These are phyloP conservation scores for Xylogone sp. DNA, from an alignment of 2,329 filamentous ascomycete genomes.

Conservation along the genomic window DNA sequence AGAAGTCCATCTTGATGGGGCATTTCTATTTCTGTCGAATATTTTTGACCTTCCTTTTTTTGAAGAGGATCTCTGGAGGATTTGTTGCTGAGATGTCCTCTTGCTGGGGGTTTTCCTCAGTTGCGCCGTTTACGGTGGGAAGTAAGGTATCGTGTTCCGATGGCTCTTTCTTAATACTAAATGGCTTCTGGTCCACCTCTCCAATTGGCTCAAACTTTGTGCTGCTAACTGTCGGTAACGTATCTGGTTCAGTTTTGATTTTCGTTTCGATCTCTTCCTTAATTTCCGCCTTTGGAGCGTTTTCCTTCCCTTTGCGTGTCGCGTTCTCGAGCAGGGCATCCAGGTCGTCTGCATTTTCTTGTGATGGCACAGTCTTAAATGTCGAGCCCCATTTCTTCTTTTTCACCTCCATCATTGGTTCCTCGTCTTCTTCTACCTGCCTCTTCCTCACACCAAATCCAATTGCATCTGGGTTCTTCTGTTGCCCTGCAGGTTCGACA, in stretches of 20 bases:
- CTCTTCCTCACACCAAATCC: slow-evolving; percentile 61
- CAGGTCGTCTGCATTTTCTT: slow-evolving; percentile 30
- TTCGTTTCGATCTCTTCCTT: slow-evolving; percentile 15
- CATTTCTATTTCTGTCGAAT: slow-evolving; percentile 52
- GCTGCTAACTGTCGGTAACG: not conserved
- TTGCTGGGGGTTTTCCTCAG: slow-evolving; percentile 22
- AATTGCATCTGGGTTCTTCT: slow-evolving; percentile 36
- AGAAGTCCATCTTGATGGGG: no score
- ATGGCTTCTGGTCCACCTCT: not conserved
- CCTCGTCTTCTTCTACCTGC: slow-evolving; percentile 55
- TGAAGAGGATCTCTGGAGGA: slow-evolving; percentile 62
- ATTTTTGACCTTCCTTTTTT: slow-evolving; percentile 71
- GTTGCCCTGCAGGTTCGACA: slow-evolving; percentile 36
- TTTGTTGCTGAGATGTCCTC: slow-evolving; percentile 18
- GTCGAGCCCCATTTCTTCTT: slow-evolving; percentile 40
- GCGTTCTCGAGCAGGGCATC: slow-evolving; percentile 32
- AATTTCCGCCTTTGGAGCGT: slow-evolving; percentile 16
- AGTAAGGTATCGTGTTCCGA: slow-evolving; percentile 32
- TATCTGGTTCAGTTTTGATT: slow-evolving; percentile 9
- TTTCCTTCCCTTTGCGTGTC: slow-evolving; percentile 20
- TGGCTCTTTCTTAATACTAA: slow-evolving; percentile 20
- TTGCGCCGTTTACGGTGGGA: slow-evolving; percentile 32
- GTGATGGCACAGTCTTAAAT: slow-evolving; percentile 29
- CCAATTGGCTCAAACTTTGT: not conserved
- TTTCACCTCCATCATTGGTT: slow-evolving; percentile 57